phyloP scores from a whole-genome alignment of 352 stramenopile species.

The Stramenopiles sp. region DNA sequence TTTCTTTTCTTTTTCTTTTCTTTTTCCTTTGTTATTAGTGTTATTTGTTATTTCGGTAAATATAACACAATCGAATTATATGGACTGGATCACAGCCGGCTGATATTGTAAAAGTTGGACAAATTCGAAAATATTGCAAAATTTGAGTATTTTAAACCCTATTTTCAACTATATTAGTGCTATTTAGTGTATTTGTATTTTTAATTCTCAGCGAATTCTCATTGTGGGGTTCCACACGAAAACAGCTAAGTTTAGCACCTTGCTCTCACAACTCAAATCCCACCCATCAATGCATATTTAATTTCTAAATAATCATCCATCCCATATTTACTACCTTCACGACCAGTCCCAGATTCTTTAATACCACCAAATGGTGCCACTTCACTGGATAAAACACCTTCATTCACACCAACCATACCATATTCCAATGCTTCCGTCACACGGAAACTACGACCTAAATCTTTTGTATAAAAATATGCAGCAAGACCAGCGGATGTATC shows the following conservation, averaged over 20 bases:
- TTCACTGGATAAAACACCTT: conserved; percentile 51
- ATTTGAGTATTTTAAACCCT: too few relatives aligned
- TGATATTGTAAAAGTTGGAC: too few relatives aligned
- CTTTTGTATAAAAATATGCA: conserved; percentile 77
- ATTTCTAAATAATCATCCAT: conserved; percentile 85
- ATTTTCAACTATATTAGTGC: too few relatives aligned
- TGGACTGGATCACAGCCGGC: too few relatives aligned
- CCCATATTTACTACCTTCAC: conserved; percentile 26
- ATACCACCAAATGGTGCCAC: conserved; percentile 60
- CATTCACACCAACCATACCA: conserved; percentile 84
- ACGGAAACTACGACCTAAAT: conserved; percentile 59
- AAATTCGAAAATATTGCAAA: too few relatives aligned
- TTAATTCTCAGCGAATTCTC: neutral
- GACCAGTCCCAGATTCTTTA: conserved; percentile 64
- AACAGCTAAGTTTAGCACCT: neutral
- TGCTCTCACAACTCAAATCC: conserved; percentile 17
- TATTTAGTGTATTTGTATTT: neutral
- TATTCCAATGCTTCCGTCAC: conserved; percentile 61
- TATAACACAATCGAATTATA: too few relatives aligned
- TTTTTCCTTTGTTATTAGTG: too few relatives aligned
- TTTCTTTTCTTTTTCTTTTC: too few relatives aligned
- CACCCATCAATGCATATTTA: conserved; percentile 75
- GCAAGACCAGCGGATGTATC: conserved; percentile 66
- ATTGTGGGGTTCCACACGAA: neutral
- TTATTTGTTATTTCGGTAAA: too few relatives aligned